phyloP scores from a whole-genome alignment of 805 yeast genomes.

The Schizosaccharomyces octosporus region DNA sequence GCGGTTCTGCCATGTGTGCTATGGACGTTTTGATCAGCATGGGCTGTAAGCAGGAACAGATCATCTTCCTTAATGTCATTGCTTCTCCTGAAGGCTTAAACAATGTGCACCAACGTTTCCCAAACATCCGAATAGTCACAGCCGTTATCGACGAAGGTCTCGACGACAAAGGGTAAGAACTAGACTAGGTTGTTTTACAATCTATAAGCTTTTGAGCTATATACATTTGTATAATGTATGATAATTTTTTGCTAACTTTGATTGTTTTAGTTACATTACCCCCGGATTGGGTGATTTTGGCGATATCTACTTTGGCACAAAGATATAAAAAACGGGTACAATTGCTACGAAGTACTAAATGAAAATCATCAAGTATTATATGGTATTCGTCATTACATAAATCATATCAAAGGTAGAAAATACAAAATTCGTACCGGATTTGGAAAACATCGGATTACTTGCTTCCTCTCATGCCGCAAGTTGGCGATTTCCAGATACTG shows the following conservation, averaged over 20 bases:
- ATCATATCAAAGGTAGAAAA: no score
- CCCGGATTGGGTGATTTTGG: slow-evolving; percentile 3
- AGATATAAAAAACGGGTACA: not conserved
- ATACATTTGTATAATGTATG: not conserved
- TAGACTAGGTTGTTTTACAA: not conserved
- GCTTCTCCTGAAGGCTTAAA: slow-evolving; percentile 88
- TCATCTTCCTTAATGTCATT: slow-evolving; percentile 69
- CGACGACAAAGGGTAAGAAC: not conserved
- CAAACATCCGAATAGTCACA: slow-evolving; percentile 67
- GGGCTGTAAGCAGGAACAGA: slow-evolving; percentile 73
- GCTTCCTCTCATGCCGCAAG: no score
- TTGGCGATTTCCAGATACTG: no score
- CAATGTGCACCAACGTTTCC: slow-evolving; percentile 53
- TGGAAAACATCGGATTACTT: no score
- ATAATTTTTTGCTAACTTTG: not conserved
- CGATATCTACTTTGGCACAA: not conserved
- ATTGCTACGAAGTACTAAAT: no score
- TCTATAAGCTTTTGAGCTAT: not conserved
- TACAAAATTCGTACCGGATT: no score
- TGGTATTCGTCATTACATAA: no score
- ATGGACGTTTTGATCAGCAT: slow-evolving; percentile 66
- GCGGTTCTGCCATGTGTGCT: slow-evolving; percentile 95
- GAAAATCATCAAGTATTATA: no score
- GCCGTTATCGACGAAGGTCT: slow-evolving; percentile 64
- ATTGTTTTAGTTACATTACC: not conserved